Base-by-base conservation (phyloP, 148 eudicot genomes). In the Cornus suecica region DNA sequence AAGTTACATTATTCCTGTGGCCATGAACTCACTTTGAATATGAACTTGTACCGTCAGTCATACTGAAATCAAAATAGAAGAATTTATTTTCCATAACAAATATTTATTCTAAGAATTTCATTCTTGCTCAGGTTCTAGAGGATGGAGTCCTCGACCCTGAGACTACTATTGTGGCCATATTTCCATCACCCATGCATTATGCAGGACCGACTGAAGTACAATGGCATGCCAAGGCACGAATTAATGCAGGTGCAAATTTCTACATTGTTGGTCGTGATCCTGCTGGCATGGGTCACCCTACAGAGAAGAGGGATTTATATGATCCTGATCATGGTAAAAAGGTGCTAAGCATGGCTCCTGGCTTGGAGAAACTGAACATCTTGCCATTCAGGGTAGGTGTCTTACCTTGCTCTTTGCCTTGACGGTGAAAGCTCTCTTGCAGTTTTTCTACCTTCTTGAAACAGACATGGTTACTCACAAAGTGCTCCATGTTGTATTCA, bases 181-280 rank as follows among this genome's bases (percentile, higher is more conserved):
- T 92, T 74, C 97, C 97, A 60, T 92, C 94, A 14, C 93, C 94
- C 37, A 92, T 92, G 97, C 97, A 90, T 82, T 92, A 92, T 84
- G 97, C 93, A 23, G 97, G 97, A 51, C 97, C 94, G 71, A 92
- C 93, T 41, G 97, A 92, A 86, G 97, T 92, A 54, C 97, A 92
- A 67, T 92, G 94, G 97, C 97, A 92, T 81, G 97, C 97, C 66
- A 92, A 92, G 83, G 97, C 94, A 77, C 78, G 97, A 62, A 89
- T 92, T 52, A 92, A 92, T 83, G 97, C 97, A 24, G 94, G 94
- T 79, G 97, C 94, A 28, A 92, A 92, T 76, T 92, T 92, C 80
- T 92, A 92, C 70, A 92, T 92, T 26, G 97, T 92, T 7, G 97
- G 94, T 30, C 94, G 94, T 74, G 97, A 92, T 81, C 97, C 97